Evolutionary conservation across 2,329 filamentous ascomycete species (phyloP), one percentile per base, ranked within the genome.

Genomic region (Fusarium nematophilum): DNA sequence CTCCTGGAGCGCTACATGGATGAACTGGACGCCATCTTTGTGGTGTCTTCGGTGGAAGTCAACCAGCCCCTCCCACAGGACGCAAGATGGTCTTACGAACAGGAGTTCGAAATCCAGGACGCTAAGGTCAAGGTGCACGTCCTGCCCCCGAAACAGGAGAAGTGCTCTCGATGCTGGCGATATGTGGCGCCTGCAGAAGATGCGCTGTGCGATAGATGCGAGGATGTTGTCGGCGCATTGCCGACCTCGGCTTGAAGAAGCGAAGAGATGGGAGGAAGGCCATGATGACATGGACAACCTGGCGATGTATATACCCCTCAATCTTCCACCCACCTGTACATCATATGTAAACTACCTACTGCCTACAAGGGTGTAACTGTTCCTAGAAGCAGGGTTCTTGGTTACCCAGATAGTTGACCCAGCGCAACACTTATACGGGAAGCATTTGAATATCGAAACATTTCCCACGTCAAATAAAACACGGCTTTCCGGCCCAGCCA

Each of bases 141-240:
- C 17, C 64, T 81, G 44, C 81, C 84, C 53, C 84, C 84, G 1
- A 72, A 67, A 64, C 69, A 80, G 10, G 76, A 81, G 39, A 99
- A 98, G 75, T 99, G 95, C 73, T 82, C 86, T 1, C 83, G 95
- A 44, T 99, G 95, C 77, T 99, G 95, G 95, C 86, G 90, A 59
- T 96, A 92, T 73, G 82, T 90, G 18, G 88, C 90, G n/a, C 79
- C 83, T n/a, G 76, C 76, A 40, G 82, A 89, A 65, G 86, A 90
- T 14, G 74, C 78, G 31, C 77, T 96, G 14, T 98, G 94, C 74
- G 76, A 75, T 42, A 81, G 92, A 70, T 98, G 94, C 73, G 86
- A 88, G 25, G 83, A 86, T 10, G 85, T 89, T 29, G 83, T 94
- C 30, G 52, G 60, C 31, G 55, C 54, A 44, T 37, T 56, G 18